These are phyloP conservation scores for Lantana camara DNA, from an alignment of 257 asterid species.

Conservation along the genomic window DNA sequence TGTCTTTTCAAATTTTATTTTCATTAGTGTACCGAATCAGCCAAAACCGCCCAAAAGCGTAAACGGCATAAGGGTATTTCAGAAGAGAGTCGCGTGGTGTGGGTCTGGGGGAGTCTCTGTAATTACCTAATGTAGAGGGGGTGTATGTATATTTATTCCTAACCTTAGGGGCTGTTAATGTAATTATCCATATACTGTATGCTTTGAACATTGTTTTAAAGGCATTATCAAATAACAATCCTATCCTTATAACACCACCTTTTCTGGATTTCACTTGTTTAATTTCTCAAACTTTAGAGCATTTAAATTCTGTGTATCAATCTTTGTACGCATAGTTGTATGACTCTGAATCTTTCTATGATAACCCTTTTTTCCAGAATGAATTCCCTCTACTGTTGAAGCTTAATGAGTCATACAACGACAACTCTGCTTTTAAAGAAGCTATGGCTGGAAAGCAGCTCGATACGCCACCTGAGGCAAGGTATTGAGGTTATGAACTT, in stretches of 20 bases:
- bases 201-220: not conserved
- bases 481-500: conserved; percentile 24
- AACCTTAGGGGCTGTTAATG: no score
- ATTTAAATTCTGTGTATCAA: conserved; percentile 1
- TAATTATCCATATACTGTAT: not conserved
- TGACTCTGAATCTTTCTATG: not conserved
- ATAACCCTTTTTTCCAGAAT: conserved; percentile 33
- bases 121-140: no score
- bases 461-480: conserved; percentile 52
- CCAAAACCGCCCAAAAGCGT: no score
- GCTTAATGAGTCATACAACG: conserved; percentile 45
- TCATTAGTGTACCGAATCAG: not conserved
- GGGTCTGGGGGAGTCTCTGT: no score
- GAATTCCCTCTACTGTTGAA: conserved; percentile 52
- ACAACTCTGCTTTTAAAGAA: conserved; percentile 51
- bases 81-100: no score
- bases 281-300: not conserved
- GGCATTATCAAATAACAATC: no score
- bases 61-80: no score
- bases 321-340: not conserved
- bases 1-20: not conserved
- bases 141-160: no score
- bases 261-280: no score
- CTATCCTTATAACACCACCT: no score
- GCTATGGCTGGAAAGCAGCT: conserved; percentile 69